These are phyloP conservation scores for Penicillium flavigenum DNA, from an alignment of 495 filamentous ascomycete species.

Conservation along the genomic window DNA sequence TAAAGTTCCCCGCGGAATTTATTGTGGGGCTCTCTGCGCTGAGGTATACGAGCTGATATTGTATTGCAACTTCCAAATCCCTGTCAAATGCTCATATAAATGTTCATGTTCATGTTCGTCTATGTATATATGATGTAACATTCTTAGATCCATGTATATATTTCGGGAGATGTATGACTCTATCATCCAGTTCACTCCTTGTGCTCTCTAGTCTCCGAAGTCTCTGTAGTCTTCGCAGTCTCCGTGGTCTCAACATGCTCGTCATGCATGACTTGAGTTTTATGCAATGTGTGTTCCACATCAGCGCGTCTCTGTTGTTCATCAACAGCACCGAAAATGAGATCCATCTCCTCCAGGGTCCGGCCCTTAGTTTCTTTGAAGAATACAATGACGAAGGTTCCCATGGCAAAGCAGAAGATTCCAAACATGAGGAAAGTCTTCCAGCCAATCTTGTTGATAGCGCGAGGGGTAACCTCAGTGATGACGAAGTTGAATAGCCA, in stretches of 20 bases:
- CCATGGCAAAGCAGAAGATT: conserved; percentile 45
- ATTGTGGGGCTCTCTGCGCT: conserved; percentile 6
- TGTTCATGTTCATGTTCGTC: neutral
- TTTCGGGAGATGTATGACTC: neutral
- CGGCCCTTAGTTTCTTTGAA: conserved; percentile 63
- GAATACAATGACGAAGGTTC: conserved; percentile 45
- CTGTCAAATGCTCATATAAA: neutral
- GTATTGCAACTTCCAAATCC: neutral
- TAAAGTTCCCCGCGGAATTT: conserved; percentile 12
- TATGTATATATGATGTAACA: neutral
- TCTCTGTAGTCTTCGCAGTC: neutral
- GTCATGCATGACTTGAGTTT: conserved; percentile 28
- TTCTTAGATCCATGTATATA: neutral
- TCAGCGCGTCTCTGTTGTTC: conserved; percentile 36
- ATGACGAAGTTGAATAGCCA: conserved; percentile 50
- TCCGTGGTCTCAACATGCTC: conserved; percentile 25
- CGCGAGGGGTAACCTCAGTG: conserved; percentile 38
- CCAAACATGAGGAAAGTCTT: conserved; percentile 57
- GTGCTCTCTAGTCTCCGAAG: neutral
- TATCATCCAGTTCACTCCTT: neutral
- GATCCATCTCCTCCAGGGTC: conserved; percentile 50
- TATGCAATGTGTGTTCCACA: conserved; percentile 45
- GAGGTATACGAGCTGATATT: neutral
- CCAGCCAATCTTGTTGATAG: conserved; percentile 51
- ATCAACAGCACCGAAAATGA: conserved; percentile 45